Evolutionary conservation across 257 asterid genomes (phyloP).

Genomic region (Solanum chmielewskii): DNA sequence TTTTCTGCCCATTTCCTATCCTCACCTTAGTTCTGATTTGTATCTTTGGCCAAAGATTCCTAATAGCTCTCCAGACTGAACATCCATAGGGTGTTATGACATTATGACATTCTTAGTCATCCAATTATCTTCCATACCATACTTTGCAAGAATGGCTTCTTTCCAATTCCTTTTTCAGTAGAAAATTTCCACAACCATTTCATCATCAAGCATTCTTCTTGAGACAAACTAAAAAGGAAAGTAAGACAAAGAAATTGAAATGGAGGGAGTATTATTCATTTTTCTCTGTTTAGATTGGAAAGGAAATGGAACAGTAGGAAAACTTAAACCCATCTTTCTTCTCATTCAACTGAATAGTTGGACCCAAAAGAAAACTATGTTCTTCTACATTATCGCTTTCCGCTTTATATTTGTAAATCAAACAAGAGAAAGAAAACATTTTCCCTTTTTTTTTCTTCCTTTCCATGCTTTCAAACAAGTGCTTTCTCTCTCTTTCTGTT

Average conservation of each 20-base stretch:
- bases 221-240: background rate
- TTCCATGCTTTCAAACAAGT: background rate
- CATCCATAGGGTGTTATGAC: no score
- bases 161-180: no score
- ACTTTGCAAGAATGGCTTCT: no score
- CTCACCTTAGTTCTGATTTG: no score
- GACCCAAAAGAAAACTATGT: background rate
- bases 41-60: no score
- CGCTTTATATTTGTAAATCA: background rate
- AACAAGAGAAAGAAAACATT: background rate
- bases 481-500: background rate
- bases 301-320: background rate
- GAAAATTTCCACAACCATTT: no score
- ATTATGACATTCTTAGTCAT: no score
- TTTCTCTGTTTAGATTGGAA: background rate
- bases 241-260: background rate
- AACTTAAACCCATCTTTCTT: background rate
- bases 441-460: background rate
- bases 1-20: no score
- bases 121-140: no score
- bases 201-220: background rate
- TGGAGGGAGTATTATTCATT: background rate
- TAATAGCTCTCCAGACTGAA: no score
- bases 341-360: background rate
- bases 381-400: background rate